phyloP scores from a whole-genome alignment of 352 stramenopile genomes.

The Pythium sp. region DNA sequence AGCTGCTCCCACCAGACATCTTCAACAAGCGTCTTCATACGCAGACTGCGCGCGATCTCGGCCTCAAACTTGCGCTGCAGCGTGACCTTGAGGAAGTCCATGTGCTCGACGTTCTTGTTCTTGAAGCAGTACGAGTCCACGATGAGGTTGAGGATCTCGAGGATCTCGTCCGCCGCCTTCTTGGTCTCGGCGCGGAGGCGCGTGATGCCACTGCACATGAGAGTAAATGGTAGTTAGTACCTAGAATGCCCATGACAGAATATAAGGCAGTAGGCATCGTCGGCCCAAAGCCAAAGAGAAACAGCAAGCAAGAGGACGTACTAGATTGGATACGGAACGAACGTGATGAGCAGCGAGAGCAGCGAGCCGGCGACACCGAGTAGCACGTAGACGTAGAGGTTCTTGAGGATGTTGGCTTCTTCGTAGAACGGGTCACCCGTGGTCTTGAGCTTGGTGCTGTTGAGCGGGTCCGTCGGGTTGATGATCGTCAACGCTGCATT shows the following conservation, averaged over 20 bases:
- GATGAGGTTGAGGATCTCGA: slow-evolving; percentile 49
- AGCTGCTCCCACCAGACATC: slow-evolving; percentile 61
- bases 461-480: slow-evolving; percentile 43
- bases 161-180: slow-evolving; percentile 29
- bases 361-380: slow-evolving; percentile 48
- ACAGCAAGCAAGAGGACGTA: slow-evolving; percentile 21
- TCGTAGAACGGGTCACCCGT: slow-evolving; percentile 31
- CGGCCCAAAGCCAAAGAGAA: too few relatives aligned
- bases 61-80: slow-evolving; percentile 41
- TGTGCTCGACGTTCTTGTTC: slow-evolving; percentile 50
- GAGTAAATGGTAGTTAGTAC: background rate
- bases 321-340: slow-evolving; percentile 63
- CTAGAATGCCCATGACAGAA: too few relatives aligned
- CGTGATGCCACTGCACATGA: slow-evolving; percentile 27
- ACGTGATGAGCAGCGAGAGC: slow-evolving; percentile 51
- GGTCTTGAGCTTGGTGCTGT: slow-evolving; percentile 33
- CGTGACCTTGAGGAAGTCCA: slow-evolving; percentile 47
- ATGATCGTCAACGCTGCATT: slow-evolving; percentile 58
- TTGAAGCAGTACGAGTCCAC: slow-evolving; percentile 62
- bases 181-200: slow-evolving; percentile 28
- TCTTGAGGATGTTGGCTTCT: slow-evolving; percentile 44
- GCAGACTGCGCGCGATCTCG: slow-evolving; percentile 21
- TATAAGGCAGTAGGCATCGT: too few relatives aligned
- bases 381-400: slow-evolving; percentile 49
- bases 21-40: slow-evolving; percentile 36